Percentiles rank a stretch among this genome's conserved stretches.
phyloP scores from a whole-genome alignment of 2,329 filamentous ascomycete genomes.

The Arthrobotrys entomopaga region DNA sequence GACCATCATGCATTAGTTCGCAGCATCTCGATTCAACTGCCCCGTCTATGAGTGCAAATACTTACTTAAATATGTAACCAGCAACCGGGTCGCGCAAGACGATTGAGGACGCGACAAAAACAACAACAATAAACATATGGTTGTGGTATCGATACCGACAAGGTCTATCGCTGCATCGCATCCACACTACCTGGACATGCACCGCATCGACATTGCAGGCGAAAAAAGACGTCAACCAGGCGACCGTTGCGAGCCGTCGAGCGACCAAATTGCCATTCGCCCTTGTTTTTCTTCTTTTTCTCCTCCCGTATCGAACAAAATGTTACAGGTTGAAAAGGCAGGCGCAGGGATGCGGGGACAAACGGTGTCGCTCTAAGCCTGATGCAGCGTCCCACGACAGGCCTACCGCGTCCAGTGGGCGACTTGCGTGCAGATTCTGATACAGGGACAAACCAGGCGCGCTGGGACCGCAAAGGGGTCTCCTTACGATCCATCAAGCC shows the following conservation, averaged over 20 bases:
- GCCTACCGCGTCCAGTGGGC: slow-evolving; percentile 9
- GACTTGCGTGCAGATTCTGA: slow-evolving; percentile 49
- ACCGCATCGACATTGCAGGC: background rate
- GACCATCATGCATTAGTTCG: too few species aligned
- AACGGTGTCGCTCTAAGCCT: slow-evolving; percentile 36
- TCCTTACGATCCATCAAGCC: slow-evolving; percentile 8
- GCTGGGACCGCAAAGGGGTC: slow-evolving; percentile 42
- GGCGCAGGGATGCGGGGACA: slow-evolving; percentile 43
- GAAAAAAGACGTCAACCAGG: slow-evolving; percentile 12
- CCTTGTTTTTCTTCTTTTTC: slow-evolving; percentile 5
- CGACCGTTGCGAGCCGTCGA: slow-evolving; percentile 15
- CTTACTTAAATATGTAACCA: background rate
- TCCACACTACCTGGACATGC: slow-evolving; percentile 15
- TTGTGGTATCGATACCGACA: too few species aligned
- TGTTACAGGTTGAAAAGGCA: slow-evolving; percentile 54
- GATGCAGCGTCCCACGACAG: slow-evolving; percentile 31
- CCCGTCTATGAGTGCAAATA: background rate
- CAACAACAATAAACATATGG: too few species aligned
- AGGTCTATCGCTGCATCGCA: background rate
- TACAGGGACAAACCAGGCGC: slow-evolving; percentile 52
- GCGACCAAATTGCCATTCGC: background rate
- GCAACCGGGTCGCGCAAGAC: slow-evolving; percentile 15
- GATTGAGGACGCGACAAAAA: slow-evolving; percentile 27
- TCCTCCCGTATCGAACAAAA: background rate
- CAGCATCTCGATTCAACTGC: too few species aligned